Evolutionary conservation across 768 basidiomycete species (phyloP).

Genomic region (Leccinum imitatum): DNA sequence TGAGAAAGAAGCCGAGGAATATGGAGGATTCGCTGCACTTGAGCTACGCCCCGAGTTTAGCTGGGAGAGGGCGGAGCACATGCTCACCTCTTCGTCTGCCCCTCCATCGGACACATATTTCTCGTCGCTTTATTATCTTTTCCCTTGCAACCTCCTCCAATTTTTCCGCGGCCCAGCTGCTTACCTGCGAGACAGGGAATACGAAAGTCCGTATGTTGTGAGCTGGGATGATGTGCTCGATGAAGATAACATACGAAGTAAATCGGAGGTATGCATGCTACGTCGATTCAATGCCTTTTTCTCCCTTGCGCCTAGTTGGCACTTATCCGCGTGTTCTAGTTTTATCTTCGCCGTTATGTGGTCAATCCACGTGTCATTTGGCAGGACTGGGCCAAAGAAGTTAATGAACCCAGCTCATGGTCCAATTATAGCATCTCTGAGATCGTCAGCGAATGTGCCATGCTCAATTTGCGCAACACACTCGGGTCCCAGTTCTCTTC

Average conservation of each 20-base stretch:
- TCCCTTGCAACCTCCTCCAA: conserved; percentile 82
- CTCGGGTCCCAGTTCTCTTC: conserved; percentile 40
- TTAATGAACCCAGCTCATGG: conserved; percentile 68
- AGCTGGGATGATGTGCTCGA: conserved; percentile 73
- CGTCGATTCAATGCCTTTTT: not conserved
- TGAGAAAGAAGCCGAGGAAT: conserved; percentile 22
- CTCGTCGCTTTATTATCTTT: conserved; percentile 83
- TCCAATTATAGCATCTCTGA: conserved; percentile 56
- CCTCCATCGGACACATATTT: conserved; percentile 70
- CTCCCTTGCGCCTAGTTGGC: not conserved
- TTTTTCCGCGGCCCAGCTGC: conserved; percentile 70
- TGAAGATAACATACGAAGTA: conserved; percentile 64
- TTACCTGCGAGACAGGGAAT: conserved; percentile 55
- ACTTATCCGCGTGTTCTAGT: conserved; percentile 38
- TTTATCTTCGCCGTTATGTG: conserved; percentile 65
- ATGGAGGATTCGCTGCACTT: conserved; percentile 39
- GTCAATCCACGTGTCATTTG: conserved; percentile 74
- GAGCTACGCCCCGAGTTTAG: conserved; percentile 53
- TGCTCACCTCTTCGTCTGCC: conserved; percentile 52
- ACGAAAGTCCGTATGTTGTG: conserved; percentile 61
- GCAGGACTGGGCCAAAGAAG: conserved; percentile 62
- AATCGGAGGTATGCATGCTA: conserved; percentile 58
- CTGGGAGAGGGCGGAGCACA: conserved; percentile 67
- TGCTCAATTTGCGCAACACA: conserved; percentile 62
- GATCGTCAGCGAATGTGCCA: conserved; percentile 65